These are phyloP conservation scores for Geosmithia putterillii DNA, from an alignment of 2,329 filamentous ascomycete genomes.

Conservation along the genomic window DNA sequence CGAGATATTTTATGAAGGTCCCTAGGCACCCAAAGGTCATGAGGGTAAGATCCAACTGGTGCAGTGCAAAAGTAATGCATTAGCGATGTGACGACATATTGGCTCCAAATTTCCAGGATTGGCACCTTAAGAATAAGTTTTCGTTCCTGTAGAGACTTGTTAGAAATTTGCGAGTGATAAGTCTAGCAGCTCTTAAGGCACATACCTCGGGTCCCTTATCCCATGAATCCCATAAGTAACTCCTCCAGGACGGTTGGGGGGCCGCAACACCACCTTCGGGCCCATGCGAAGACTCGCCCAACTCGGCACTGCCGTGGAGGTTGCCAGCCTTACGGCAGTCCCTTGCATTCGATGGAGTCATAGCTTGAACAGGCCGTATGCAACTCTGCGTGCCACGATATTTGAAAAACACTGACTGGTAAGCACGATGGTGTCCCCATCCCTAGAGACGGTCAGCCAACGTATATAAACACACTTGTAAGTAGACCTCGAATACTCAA, in stretches of 20 bases:
- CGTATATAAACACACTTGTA: not conserved
- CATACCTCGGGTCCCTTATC: conserved; percentile 1
- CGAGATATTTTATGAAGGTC: conserved; percentile 1
- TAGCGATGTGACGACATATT: not conserved
- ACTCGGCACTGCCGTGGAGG: not conserved
- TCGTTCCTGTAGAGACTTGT: not conserved
- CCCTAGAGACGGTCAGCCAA: not conserved
- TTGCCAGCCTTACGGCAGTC: not conserved
- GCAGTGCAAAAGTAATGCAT: not conserved
- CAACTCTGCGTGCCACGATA: not conserved
- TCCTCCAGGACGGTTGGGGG: not conserved
- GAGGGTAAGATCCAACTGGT: conserved; percentile 1
- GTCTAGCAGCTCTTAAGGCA: not conserved
- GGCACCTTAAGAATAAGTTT: conserved; percentile 1
- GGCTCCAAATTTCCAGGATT: too few species aligned
- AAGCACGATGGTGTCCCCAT: not conserved
- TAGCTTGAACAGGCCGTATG: not conserved
- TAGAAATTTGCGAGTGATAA: not conserved
- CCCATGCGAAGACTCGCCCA: not conserved
- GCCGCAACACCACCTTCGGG: not conserved
- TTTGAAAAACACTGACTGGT: not conserved
- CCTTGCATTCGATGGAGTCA: not conserved
- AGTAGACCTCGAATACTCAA: not conserved
- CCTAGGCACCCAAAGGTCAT: conserved; percentile 1
- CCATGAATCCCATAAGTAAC: conserved; percentile 2